These are phyloP conservation scores for Lentinula edodes DNA, from an alignment of 768 basidiomycete species.

Conservation along the genomic window DNA sequence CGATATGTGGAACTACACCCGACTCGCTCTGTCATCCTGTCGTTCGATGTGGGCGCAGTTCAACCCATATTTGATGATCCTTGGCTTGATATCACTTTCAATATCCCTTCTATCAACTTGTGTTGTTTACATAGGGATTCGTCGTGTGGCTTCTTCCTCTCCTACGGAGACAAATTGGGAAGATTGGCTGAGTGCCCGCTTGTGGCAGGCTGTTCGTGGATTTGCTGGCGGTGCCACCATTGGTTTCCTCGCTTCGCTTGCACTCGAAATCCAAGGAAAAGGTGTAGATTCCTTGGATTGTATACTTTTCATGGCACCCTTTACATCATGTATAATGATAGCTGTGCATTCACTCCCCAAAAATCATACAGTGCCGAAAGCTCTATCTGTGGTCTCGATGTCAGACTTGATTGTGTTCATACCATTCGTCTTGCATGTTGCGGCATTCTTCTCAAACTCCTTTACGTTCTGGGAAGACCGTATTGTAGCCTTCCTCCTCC, in stretches of 20 bases:
- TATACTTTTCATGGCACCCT: slow-evolving; percentile 40
- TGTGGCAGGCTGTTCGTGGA: slow-evolving; percentile 27
- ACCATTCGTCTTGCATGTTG: slow-evolving; percentile 59
- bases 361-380: neutral
- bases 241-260: slow-evolving; percentile 26
- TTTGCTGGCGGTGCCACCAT: slow-evolving; percentile 32
- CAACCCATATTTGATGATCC: slow-evolving; percentile 68
- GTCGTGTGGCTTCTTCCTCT: neutral
- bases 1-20: slow-evolving; percentile 46
- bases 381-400: slow-evolving; percentile 13
- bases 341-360: slow-evolving; percentile 35
- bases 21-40: slow-evolving; percentile 62
- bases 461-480: slow-evolving; percentile 98
- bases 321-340: slow-evolving; percentile 42
- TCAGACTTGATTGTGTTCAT: slow-evolving; percentile 30
- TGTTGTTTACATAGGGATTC: slow-evolving; percentile 41
- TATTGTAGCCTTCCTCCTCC: slow-evolving; percentile 67
- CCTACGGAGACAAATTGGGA: slow-evolving; percentile 32
- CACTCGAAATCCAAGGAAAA: slow-evolving; percentile 18
- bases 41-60: slow-evolving; percentile 95
- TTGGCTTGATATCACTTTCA: slow-evolving; percentile 62
- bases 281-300: slow-evolving; percentile 49
- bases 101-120: slow-evolving; percentile 50
- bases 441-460: slow-evolving; percentile 87
- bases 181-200: slow-evolving; percentile 28